Conservation (phyloP, 257 asterid genomes). For the Oldenlandia corymbosa region DNA sequence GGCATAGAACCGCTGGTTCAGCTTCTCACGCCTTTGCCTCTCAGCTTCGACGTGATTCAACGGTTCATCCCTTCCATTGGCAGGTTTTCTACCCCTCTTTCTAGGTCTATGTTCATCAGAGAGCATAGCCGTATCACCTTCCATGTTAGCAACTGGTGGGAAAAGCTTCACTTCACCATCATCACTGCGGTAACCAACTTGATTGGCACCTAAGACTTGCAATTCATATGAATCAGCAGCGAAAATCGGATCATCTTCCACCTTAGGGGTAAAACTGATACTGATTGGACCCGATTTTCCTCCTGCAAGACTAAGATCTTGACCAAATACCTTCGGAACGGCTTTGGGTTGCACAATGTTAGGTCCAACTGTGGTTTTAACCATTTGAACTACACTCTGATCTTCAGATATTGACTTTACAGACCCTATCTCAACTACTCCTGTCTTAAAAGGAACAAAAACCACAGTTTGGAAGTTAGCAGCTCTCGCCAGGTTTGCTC, state of each 20-base stretch:
- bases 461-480: slow-evolving; percentile 57
- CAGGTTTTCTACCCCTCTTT: slow-evolving; percentile 83
- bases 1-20: slow-evolving; percentile 87
- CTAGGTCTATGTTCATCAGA: slow-evolving; percentile 75
- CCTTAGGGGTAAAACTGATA: slow-evolving; percentile 61
- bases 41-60: slow-evolving; percentile 88
- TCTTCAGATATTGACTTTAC: slow-evolving; percentile 56
- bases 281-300: slow-evolving; percentile 66
- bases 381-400: slow-evolving; percentile 43
- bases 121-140: slow-evolving; percentile 39
- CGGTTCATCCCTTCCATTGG: slow-evolving; percentile 88
- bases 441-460: slow-evolving; percentile 72
- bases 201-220: slow-evolving; percentile 37
- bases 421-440: slow-evolving; percentile 84
- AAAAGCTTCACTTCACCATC: slow-evolving; percentile 47
- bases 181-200: slow-evolving; percentile 47
- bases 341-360: slow-evolving; percentile 35
- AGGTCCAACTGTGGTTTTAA: slow-evolving; percentile 38
- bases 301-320: slow-evolving; percentile 66
- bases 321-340: slow-evolving; percentile 60
- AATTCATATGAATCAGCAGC: slow-evolving; percentile 46
- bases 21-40: slow-evolving; percentile 91
- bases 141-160: slow-evolving; percentile 30
- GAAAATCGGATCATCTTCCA: slow-evolving; percentile 51
- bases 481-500: slow-evolving; percentile 60